A percentile compares a stretch with the other conserved stretches of the same genome.
Evolutionary conservation across 306 rosid species (phyloP).

Genomic region (Oemleria cerasiformis): DNA sequence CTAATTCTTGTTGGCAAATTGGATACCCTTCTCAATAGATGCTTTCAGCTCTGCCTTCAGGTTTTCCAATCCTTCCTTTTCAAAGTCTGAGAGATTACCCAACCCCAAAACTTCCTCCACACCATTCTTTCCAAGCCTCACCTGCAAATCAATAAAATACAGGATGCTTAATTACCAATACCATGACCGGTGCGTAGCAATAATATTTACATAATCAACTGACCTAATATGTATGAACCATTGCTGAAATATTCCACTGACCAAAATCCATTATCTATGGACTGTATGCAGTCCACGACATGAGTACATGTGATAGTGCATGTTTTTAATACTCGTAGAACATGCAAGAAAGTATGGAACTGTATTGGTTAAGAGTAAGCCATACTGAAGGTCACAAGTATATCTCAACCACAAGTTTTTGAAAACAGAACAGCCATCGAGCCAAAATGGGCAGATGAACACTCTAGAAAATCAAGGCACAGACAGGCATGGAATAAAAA

Average conservation of each 20-base stretch:
- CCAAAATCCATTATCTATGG: neutral
- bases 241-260: neutral
- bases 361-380: neutral
- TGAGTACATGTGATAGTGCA: neutral
- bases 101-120: constrained; percentile 72
- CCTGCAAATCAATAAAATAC: constrained; percentile 41
- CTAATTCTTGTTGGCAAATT: constrained; percentile 65
- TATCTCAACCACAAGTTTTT: neutral
- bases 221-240: neutral
- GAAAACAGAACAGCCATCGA: neutral
- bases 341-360: neutral
- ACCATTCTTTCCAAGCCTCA: constrained; percentile 89
- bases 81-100: constrained; percentile 81
- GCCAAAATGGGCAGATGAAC: neutral
- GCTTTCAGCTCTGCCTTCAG: constrained; percentile 71
- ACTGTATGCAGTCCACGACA: neutral
- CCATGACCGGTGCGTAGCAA: neutral
- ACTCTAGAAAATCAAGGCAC: neutral
- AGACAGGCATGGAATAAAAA: neutral
- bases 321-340: neutral
- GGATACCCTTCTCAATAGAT: constrained; percentile 92
- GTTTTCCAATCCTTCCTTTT: constrained; percentile 66
- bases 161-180: neutral
- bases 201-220: too few species aligned
- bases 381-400: neutral